Conservation (phyloP, 2,329 filamentous ascomycete species). For the Passalora sequoiae region DNA sequence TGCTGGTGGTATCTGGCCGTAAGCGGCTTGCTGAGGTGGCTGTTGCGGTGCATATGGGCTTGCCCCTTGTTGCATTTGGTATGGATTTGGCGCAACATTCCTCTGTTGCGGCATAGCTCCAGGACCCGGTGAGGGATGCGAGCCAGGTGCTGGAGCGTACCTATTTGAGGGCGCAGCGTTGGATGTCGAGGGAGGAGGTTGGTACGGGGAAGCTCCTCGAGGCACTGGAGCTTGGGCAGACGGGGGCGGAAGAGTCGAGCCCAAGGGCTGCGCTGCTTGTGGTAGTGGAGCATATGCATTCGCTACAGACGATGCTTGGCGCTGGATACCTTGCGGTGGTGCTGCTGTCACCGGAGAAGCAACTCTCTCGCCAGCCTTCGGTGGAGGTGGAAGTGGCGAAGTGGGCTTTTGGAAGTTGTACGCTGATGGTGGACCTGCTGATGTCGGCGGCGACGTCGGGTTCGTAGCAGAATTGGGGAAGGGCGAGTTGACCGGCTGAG, state of each 20-base stretch:
- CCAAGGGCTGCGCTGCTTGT: constrained; percentile 40
- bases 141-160: constrained; percentile 64
- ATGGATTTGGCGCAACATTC: constrained; percentile 44
- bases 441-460: constrained; percentile 51
- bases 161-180: constrained; percentile 65
- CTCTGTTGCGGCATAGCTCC: constrained; percentile 36
- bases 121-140: constrained; percentile 43
- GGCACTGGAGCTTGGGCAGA: constrained; percentile 57
- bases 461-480: constrained; percentile 62
- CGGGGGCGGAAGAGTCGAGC: constrained; percentile 42
- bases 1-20: constrained; percentile 42
- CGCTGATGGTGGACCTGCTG: constrained; percentile 48
- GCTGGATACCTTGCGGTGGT: constrained; percentile 44
- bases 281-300: constrained; percentile 61
- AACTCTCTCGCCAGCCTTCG: constrained; percentile 69
- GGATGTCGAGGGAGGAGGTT: constrained; percentile 61
- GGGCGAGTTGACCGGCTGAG: constrained; percentile 64
- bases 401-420: constrained; percentile 59
- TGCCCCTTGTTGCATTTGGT: constrained; percentile 31
- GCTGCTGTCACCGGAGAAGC: constrained; percentile 63
- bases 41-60: constrained; percentile 39
- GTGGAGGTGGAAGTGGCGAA: constrained; percentile 74
- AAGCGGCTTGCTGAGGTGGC: constrained; percentile 34
- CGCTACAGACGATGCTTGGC: constrained; percentile 50
- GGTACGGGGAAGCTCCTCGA: constrained; percentile 79